These are phyloP conservation scores for Malus hybrid DNA, from an alignment of 331 rosid genomes.

Conservation along the genomic window DNA sequence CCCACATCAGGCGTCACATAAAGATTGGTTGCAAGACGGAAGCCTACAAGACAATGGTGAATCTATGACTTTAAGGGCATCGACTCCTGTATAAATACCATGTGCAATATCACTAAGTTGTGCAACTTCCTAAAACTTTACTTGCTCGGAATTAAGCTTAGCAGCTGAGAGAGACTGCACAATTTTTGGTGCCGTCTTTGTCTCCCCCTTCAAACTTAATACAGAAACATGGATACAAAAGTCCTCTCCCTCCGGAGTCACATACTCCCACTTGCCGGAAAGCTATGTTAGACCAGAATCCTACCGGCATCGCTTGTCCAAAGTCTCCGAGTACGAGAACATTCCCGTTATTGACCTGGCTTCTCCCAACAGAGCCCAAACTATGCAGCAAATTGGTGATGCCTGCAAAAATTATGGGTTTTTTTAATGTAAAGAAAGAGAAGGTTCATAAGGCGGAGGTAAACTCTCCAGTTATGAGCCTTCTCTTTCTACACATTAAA, in stretches of 20 bases:
- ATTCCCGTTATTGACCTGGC: slow-evolving; percentile 73
- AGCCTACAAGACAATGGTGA: not conserved
- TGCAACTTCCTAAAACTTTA: not conserved
- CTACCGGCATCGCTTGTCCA: slow-evolving; percentile 60
- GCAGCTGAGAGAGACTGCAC: not conserved
- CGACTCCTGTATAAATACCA: not conserved
- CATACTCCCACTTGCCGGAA: slow-evolving; percentile 39
- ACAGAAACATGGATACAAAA: slow-evolving; percentile 36
- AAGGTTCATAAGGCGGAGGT: slow-evolving; percentile 71
- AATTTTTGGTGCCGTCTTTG: not conserved
- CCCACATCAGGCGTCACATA: not conserved
- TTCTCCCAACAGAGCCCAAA: slow-evolving; percentile 8
- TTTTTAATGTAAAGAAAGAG: slow-evolving; percentile 66
- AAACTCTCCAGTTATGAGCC: slow-evolving; percentile 88
- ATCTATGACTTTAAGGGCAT: too few relatives aligned
- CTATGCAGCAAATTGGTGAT: slow-evolving; percentile 31
- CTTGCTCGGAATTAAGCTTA: not conserved
- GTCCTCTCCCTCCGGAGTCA: slow-evolving; percentile 52
- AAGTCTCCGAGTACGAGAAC: slow-evolving; percentile 46
- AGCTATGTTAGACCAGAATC: slow-evolving; percentile 74
- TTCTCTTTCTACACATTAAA: slow-evolving; percentile 62
- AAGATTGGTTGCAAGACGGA: not conserved
- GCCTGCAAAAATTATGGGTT: slow-evolving; percentile 74
- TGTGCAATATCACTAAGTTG: not conserved
- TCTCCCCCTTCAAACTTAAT: not conserved